Conservation (phyloP, 202 grass and related monocot genomes). For the Tripidium arundinaceum region DNA sequence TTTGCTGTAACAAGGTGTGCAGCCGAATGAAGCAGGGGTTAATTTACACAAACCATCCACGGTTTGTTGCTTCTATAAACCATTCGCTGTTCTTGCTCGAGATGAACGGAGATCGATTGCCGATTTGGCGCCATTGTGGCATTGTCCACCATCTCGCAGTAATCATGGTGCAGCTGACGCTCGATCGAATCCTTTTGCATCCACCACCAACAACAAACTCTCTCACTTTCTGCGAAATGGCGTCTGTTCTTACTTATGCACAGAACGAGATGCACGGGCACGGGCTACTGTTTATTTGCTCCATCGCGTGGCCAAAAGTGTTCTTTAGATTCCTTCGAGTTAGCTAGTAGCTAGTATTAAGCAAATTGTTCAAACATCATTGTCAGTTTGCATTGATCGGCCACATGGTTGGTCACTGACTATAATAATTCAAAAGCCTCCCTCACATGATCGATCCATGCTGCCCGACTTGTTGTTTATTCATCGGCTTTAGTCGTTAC, state of each 20-base stretch:
- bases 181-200: neutral
- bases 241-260: neutral
- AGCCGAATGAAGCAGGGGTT: neutral
- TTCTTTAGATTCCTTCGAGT: slow-evolving; percentile 5
- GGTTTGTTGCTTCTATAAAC: neutral
- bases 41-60: neutral
- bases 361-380: neutral
- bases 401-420: slow-evolving; percentile 24
- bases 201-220: neutral
- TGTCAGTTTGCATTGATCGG: slow-evolving; percentile 11
- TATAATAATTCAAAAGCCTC: slow-evolving; percentile 3
- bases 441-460: slow-evolving; percentile 14
- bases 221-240: neutral
- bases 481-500: slow-evolving; percentile 6
- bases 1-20: neutral
- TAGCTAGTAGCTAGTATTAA: neutral
- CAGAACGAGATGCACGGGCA: neutral
- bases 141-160: too few species aligned
- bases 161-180: neutral
- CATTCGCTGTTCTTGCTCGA: neutral
- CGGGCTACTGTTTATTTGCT: neutral
- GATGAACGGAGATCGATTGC: too few species aligned
- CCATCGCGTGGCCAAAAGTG: neutral
- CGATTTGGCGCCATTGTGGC: neutral
- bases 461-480: neutral